A percentile compares a stretch with the other conserved stretches of the same genome.
phyloP scores from a whole-genome alignment of 148 eudicot genomes.

The Pharnaceum exiguum region DNA sequence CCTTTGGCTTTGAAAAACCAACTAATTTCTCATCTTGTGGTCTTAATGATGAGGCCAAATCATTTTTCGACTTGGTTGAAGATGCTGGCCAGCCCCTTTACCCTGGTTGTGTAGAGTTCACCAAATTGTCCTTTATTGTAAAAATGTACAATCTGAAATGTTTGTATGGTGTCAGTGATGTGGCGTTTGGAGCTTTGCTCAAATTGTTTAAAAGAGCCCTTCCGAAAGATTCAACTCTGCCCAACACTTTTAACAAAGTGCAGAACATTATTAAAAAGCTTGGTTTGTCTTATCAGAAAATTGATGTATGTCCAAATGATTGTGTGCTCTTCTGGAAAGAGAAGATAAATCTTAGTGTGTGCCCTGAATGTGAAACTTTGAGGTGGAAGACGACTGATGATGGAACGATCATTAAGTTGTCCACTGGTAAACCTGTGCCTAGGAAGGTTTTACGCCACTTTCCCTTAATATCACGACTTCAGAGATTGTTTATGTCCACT shows the following conservation, averaged over 20 bases:
- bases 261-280: background rate
- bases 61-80: conserved; percentile 1
- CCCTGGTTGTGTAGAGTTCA: conserved; percentile 1
- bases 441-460: conserved; percentile 4
- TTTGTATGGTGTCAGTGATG: background rate
- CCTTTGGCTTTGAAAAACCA: background rate
- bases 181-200: background rate
- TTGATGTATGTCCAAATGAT: conserved; percentile 3
- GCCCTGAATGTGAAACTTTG: background rate
- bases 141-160: conserved; percentile 3
- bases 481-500: conserved; percentile 9
- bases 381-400: conserved; percentile 1
- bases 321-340: conserved; percentile 7
- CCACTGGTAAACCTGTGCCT: background rate
- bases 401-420: background rate
- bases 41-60: background rate
- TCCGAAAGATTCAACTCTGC: background rate
- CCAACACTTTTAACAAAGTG: background rate
- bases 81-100: conserved; percentile 9
- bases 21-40: background rate
- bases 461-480: conserved; percentile 5
- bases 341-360: background rate
- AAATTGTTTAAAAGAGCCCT: background rate
- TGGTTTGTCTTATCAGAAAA: background rate
- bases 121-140: conserved; percentile 3